Base-by-base conservation (phyloP, 345 rosid species). In the Trapa incisa region DNA sequence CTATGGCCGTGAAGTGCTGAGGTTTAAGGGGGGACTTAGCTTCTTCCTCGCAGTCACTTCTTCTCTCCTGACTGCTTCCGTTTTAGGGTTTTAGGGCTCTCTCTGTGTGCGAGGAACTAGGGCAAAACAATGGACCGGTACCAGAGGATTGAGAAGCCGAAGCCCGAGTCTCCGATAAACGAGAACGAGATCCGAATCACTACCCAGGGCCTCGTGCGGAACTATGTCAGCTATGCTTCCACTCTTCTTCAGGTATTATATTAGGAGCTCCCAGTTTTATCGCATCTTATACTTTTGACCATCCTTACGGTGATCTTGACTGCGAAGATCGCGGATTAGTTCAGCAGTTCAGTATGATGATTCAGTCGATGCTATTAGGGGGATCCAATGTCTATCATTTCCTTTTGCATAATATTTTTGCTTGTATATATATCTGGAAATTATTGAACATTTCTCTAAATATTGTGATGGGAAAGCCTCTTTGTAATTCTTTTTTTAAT, bases 151-250 rank as follows among this genome's bases (percentile, higher is more conserved):
- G 97, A 85, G 75, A 93, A 80, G 70, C 90, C 85, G 14, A 89
- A 84, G 72, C 82, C 82, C 1, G 92, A 81, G 43, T 76, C 85
- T 5, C 96, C 95, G 69, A 91, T 93, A 15, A 91, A 84, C 79
- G 96, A 88, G 69, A 93, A 93, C 76, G 98, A 93, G 89, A 90
- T 93, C 81, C 94, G 97, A 66, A 90, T 93, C 86, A 93, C 97
- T 47, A 75, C 92, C 11, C 84, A 77, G 37, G 97, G 99, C 7
- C 86, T 85, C 58, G 85, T 91, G 73, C 78, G 96, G 2, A 93
- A 88, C 84, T 91, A 94, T 80, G 85, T 91, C 86, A 86, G 71
- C 78, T 94, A 94, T 64, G 97, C 92, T 68, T 78, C 84, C 66
- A 77, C 86, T 54, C 95, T 94, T 12, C 37, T 65, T 42, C 47